Evolutionary conservation across 1,284 basidiomycete species (phyloP).

Genomic region (Agaricales sp.): DNA sequence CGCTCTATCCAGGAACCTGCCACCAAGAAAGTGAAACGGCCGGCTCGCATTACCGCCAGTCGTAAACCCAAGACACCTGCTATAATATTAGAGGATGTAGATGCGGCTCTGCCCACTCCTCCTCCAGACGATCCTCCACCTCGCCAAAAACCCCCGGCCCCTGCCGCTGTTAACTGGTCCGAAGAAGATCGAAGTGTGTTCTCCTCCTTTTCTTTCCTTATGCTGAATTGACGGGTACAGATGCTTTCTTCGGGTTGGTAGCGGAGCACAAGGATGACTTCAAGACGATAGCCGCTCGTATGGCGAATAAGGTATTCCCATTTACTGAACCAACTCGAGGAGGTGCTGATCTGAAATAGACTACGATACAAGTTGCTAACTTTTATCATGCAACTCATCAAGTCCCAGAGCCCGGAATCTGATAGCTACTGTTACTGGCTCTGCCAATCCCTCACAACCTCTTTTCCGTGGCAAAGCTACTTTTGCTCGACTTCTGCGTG

Average conservation of each 20-base stretch:
- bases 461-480: too few relatives aligned
- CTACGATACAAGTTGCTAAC: conserved; percentile 65
- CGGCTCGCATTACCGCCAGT: background rate
- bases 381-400: conserved; percentile 45
- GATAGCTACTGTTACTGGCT: too few relatives aligned
- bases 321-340: background rate
- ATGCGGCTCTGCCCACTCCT: conserved; percentile 13
- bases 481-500: too few relatives aligned
- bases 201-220: conserved; percentile 9
- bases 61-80: background rate
- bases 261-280: conserved; percentile 67
- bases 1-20: background rate
- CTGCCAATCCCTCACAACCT: too few relatives aligned
- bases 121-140: conserved; percentile 20
- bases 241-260: conserved; percentile 53
- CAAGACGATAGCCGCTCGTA: conserved; percentile 60
- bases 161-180: conserved; percentile 33
- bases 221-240: conserved; percentile 23
- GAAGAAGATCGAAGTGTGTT: conserved; percentile 47
- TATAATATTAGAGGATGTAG: conserved; percentile 9
- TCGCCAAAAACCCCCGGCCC: conserved; percentile 23
- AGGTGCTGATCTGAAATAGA: conserved; percentile 25
- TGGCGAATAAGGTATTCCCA: conserved; percentile 59
- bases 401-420: too few relatives aligned
- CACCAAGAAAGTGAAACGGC: background rate